Evolutionary conservation across 176 grass and related monocot species (phyloP).

Genomic region (Paspalum vaginatum): DNA sequence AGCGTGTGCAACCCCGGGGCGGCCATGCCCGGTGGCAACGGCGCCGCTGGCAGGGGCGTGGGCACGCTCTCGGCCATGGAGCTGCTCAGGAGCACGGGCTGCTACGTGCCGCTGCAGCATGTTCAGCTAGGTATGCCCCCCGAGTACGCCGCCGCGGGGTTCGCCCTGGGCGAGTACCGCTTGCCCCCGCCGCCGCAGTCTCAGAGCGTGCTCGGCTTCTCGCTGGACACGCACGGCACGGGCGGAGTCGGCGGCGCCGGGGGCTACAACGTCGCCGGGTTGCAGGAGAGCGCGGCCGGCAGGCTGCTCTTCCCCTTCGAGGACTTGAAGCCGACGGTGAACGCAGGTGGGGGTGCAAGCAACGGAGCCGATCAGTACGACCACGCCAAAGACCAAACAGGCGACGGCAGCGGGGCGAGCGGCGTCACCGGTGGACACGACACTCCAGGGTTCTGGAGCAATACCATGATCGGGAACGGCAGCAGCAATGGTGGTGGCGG

Average conservation of each 20-base stretch:
- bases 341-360: slow-evolving; percentile 30
- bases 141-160: slow-evolving; percentile 68
- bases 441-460: slow-evolving; percentile 59
- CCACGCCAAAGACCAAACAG: slow-evolving; percentile 48
- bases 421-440: slow-evolving; percentile 46
- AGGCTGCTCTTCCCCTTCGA: slow-evolving; percentile 83
- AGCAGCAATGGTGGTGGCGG: slow-evolving; percentile 57
- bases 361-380: slow-evolving; percentile 43
- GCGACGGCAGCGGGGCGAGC: slow-evolving; percentile 6
- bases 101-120: slow-evolving; percentile 58
- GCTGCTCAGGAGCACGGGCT: slow-evolving; percentile 73
- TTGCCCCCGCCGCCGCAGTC: slow-evolving; percentile 44
- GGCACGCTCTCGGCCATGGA: slow-evolving; percentile 82
- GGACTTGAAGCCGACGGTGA: slow-evolving; percentile 72
- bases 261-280: slow-evolving; percentile 38
- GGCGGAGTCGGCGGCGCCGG: slow-evolving; percentile 40
- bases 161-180: slow-evolving; percentile 60
- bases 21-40: slow-evolving; percentile 29
- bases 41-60: slow-evolving; percentile 32
- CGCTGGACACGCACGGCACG: slow-evolving; percentile 57
- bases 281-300: slow-evolving; percentile 58
- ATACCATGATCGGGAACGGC: slow-evolving; percentile 56
- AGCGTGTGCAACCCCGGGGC: slow-evolving; percentile 45
- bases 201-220: slow-evolving; percentile 61
- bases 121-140: slow-evolving; percentile 56